Evolutionary conservation across 768 basidiomycete species (phyloP).

Genomic region (Chalciporus chontae): DNA sequence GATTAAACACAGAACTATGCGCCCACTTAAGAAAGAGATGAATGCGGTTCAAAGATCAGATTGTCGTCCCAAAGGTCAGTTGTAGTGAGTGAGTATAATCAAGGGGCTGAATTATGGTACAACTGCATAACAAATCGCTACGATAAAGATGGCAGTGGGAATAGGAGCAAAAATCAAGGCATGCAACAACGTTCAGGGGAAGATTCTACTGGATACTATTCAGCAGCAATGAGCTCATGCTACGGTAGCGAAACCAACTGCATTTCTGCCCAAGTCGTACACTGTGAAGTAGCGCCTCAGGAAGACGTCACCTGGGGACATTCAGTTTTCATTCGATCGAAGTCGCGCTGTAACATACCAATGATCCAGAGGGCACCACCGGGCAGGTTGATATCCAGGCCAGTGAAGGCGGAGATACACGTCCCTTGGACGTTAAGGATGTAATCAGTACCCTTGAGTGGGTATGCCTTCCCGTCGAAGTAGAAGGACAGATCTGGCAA

Average conservation of each 20-base stretch:
- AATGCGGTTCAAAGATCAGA: background rate
- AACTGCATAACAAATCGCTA: background rate
- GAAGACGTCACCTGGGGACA: constrained; percentile 72
- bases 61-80: too few species aligned
- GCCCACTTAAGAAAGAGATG: too few species aligned
- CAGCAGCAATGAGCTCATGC: constrained; percentile 19
- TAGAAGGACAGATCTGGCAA: constrained; percentile 84
- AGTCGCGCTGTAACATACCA: constrained; percentile 43
- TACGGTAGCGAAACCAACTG: constrained; percentile 78
- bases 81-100: background rate
- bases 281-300: constrained; percentile 90
- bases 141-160: background rate
- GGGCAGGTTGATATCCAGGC: constrained; percentile 84
- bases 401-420: constrained; percentile 92
- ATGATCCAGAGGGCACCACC: constrained; percentile 85
- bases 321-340: constrained; percentile 4
- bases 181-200: background rate
- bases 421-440: constrained; percentile 87
- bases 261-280: constrained; percentile 74
- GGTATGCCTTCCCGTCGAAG: constrained; percentile 78
- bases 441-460: constrained; percentile 82
- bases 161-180: constrained; percentile 13
- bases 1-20: too few species aligned
- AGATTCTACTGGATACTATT: background rate
- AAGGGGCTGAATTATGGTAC: background rate